A percentile compares a stretch with the other conserved stretches of the same genome.
Conservation (phyloP, 345 rosid genomes). For the Eucalyptus dawsonii region DNA sequence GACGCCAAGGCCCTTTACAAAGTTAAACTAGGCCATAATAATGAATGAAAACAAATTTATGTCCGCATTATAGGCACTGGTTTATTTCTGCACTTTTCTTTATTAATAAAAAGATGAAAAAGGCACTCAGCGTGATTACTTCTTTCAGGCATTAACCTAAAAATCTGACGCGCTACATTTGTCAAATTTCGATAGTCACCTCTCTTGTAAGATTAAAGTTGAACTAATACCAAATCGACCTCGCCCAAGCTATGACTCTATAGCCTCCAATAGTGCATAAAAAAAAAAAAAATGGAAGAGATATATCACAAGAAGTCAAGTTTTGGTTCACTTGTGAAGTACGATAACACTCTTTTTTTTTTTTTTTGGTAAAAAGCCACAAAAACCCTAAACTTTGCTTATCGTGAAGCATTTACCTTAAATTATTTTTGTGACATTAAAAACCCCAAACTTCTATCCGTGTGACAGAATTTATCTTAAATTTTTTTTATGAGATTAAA, state of each 20-base stretch:
- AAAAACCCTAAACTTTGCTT: too few species aligned
- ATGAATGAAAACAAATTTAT: too few species aligned
- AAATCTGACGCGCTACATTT: too few species aligned
- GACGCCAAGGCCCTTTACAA: background rate
- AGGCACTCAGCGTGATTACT: background rate
- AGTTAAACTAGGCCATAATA: too few species aligned
- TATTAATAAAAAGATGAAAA: too few species aligned
- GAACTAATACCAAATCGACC: background rate
- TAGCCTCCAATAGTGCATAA: background rate
- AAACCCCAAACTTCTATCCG: fast-evolving
- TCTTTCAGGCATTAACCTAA: too few species aligned
- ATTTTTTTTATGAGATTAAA: too few species aligned
- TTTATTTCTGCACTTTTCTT: too few species aligned
- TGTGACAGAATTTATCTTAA: fast-evolving
- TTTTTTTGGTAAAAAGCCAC: fast-evolving
- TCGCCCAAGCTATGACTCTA: background rate
- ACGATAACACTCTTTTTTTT: fast-evolving
- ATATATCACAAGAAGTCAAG: background rate
- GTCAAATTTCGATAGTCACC: background rate
- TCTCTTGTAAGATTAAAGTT: background rate
- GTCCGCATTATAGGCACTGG: too few species aligned
- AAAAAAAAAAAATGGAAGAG: background rate
- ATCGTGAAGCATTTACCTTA: fast-evolving
- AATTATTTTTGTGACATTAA: too few species aligned
- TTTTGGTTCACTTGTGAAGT: background rate